These are phyloP conservation scores for Monosporascus cannonballus DNA, from an alignment of 2,329 filamentous ascomycete species.

Conservation along the genomic window DNA sequence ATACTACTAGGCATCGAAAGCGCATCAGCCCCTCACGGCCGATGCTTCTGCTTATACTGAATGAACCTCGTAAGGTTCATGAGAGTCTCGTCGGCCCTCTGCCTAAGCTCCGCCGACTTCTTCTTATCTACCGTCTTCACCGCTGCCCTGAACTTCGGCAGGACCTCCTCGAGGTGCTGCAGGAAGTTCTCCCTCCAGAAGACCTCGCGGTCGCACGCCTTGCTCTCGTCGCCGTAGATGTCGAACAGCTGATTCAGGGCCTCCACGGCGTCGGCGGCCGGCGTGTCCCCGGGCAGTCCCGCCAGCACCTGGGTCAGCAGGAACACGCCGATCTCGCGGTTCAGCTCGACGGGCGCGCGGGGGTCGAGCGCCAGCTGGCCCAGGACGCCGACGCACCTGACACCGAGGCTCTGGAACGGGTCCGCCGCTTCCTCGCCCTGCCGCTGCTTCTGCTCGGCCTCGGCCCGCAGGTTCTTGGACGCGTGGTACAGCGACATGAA, in stretches of 20 bases:
- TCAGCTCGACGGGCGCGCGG: constrained; percentile 41
- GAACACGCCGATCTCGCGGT: constrained; percentile 59
- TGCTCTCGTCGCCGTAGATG: constrained; percentile 57
- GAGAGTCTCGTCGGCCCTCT: constrained; percentile 53
- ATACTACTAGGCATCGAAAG: not conserved
- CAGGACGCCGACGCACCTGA: constrained; percentile 62
- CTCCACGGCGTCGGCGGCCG: constrained; percentile 55
- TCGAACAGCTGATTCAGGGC: constrained; percentile 62
- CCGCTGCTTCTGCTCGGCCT: constrained; percentile 10
- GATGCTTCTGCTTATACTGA: constrained; percentile 57
- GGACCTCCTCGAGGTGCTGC: constrained; percentile 48
- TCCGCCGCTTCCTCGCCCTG: constrained; percentile 32
- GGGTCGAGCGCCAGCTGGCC: constrained; percentile 56
- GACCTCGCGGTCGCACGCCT: constrained; percentile 52
- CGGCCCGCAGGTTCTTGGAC: constrained; percentile 35
- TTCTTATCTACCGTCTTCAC: constrained; percentile 58
- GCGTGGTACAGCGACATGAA: constrained; percentile 63
- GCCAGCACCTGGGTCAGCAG: constrained; percentile 47
- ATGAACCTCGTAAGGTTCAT: constrained; percentile 58
- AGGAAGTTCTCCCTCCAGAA: constrained; percentile 60
- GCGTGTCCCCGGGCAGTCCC: constrained; percentile 40
- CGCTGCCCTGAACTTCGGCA: constrained; percentile 49
- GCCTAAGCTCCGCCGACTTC: constrained; percentile 48
- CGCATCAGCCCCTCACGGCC: constrained; percentile 21
- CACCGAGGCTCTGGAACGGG: constrained; percentile 55